A percentile compares a stretch with the other conserved stretches of the same genome.
phyloP scores from a whole-genome alignment of 495 filamentous ascomycete species.

The Tuber indicum region DNA sequence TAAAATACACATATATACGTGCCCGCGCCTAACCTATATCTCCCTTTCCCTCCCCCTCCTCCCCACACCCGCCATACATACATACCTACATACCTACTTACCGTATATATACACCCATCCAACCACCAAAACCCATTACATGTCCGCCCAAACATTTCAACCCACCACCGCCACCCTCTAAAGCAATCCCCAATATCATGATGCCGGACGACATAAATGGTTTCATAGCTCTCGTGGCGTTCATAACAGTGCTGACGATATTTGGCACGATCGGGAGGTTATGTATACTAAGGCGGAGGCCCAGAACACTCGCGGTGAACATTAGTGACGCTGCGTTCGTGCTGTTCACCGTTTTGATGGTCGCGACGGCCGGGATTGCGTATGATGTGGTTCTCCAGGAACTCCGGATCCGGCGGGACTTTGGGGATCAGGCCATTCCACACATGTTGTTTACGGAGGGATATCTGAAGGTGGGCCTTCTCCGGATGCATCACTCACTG shows the following conservation, averaged over 20 bases:
- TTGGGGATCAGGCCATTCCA: constrained; percentile 11
- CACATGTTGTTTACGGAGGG: constrained; percentile 13
- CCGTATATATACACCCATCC: not conserved
- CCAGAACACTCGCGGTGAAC: constrained; percentile 25
- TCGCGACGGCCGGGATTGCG: constrained; percentile 12
- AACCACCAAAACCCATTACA: not conserved
- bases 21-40: not conserved
- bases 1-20: not conserved
- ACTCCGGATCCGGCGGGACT: constrained; percentile 12
- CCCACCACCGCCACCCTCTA: not conserved
- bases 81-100: not conserved
- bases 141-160: not conserved
- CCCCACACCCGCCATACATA: not conserved
- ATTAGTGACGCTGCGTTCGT: constrained; percentile 23
- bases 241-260: constrained; percentile 12
- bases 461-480: constrained; percentile 27
- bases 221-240: constrained; percentile 22
- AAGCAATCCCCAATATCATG: not conserved
- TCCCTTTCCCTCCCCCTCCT: not conserved
- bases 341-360: constrained; percentile 19
- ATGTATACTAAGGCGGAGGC: constrained; percentile 26
- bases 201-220: constrained; percentile 18
- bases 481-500: not conserved
- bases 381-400: constrained; percentile 25
- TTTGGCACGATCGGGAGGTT: constrained; percentile 29